Evolutionary conservation across 2,329 filamentous ascomycete genomes (phyloP), one percentile per base, ranked within the genome.

Genomic region (Nemania serpens): DNA sequence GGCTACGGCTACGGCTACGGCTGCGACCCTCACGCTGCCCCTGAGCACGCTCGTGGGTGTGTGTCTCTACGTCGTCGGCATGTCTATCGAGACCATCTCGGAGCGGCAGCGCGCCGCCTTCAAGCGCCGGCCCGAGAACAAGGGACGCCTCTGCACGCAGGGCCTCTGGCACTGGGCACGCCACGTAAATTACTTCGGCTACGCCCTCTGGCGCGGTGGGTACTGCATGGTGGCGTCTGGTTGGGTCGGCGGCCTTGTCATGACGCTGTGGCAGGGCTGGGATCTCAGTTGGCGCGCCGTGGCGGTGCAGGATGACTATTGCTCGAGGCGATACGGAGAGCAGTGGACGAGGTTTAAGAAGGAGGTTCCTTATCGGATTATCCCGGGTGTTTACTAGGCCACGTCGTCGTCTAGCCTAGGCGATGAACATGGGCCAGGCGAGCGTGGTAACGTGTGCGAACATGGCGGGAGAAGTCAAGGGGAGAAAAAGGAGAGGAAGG

Each of bases 101-200:
- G 86, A 89, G 74, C 68, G 81, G 29, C 86, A 89, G 73, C 79
- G 87, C 58, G 72, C 71, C 61, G 43, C 54, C 9, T 79, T 79
- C 74, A 79, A 79, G 72, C 65, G 69, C 29, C 61, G 67, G 5
- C 69, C 73, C 12, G 70, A 69, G 57, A 78, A 78, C 63, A 66
- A 71, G 54, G 77, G 76, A 56, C 75, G 73, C 66, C 69, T 79
- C 43, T 77, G 75, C 66, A 71, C 69, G 41, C 64, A 58, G 29
- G 77, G 78, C 0, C 69, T 79, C 25, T 79, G 77, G 76, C 52
- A 66, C n/a, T 71, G 68, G 70, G 74, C 75, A 6, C 68, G 78
- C 5, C 77, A 79, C 60, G 67, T 77, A 67, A 78, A 79, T 60
- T 79, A 79, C 58, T 71, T 74, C 29, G 78, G 75, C 10, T 79